Evolutionary conservation across 2,329 filamentous ascomycete species (phyloP).

Genomic region (Tolypocladium sp.): DNA sequence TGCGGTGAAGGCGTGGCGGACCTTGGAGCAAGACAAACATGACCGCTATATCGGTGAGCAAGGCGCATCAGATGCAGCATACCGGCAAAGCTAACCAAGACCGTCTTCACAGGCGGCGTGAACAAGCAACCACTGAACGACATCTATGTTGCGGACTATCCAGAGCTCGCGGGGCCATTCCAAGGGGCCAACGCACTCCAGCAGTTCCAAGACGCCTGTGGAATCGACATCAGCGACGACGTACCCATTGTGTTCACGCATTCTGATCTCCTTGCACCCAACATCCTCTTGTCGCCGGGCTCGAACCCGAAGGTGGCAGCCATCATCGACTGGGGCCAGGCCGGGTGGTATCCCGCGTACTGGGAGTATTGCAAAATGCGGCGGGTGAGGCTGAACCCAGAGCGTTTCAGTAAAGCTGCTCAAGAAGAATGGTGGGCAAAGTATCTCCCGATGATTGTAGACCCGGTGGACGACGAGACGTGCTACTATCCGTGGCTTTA

Average conservation of each 20-base stretch:
- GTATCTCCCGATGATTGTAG: conserved; percentile 20
- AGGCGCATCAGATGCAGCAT: conserved; percentile 3
- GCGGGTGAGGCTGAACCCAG: conserved; percentile 10
- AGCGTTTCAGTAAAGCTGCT: conserved; percentile 10
- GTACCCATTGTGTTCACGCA: conserved; percentile 15
- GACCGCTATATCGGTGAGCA: conserved; percentile 10
- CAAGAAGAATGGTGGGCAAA: conserved; percentile 19
- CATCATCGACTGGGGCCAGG: conserved; percentile 19
- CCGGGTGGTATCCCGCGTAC: conserved; percentile 23
- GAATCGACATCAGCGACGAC: conserved; percentile 16
- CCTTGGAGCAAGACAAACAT: conserved; percentile 6
- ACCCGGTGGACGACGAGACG: conserved; percentile 19
- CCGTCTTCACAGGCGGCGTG: conserved; percentile 14
- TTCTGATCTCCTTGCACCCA: conserved; percentile 13
- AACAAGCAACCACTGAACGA: conserved; percentile 20
- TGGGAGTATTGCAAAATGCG: conserved; percentile 22
- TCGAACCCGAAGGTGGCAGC: conserved; percentile 9
- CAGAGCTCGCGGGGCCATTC: conserved; percentile 17
- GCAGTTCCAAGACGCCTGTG: conserved; percentile 19
- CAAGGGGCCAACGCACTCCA: conserved; percentile 16
- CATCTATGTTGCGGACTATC: conserved; percentile 14
- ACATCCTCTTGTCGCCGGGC: conserved; percentile 13
- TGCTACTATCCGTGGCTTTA: conserved; percentile 21
- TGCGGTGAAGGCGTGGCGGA: conserved; percentile 11
- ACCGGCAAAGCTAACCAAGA: conserved; percentile 3